Conservation (phyloP, 2,329 filamentous ascomycete genomes). For the Aureobasidium lini region DNA sequence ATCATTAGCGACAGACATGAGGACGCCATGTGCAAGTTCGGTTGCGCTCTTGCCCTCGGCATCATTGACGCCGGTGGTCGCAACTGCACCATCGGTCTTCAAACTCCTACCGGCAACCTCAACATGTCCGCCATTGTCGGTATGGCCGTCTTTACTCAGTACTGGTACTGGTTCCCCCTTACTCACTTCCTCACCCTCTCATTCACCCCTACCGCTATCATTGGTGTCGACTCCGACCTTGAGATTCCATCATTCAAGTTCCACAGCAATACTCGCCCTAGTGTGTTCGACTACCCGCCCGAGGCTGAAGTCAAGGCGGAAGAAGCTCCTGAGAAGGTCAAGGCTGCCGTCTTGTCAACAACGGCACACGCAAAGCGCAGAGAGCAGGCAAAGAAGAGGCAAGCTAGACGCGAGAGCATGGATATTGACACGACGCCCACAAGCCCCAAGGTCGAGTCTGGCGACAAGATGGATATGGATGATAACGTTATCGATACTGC, state of each 20-base stretch:
- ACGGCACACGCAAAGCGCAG: conserved; percentile 94
- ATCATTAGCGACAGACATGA: conserved; percentile 91
- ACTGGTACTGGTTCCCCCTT: conserved; percentile 99
- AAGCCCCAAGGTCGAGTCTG: conserved; percentile 56
- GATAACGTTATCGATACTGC: conserved; percentile 33
- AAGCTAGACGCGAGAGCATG: conserved; percentile 76
- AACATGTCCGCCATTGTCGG: conserved; percentile 98
- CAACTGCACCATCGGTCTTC: conserved; percentile 95
- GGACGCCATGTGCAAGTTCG: conserved; percentile 99
- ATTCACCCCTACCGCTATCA: conserved; percentile 94
- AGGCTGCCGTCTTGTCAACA: conserved; percentile 90
- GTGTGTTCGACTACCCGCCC: conserved; percentile 94
- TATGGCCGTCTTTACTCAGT: conserved; percentile 97
- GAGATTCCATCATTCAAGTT: conserved; percentile 94
- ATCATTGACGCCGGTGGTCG: conserved; percentile 97
- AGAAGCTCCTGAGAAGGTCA: conserved; percentile 86
- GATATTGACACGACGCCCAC: conserved; percentile 77
- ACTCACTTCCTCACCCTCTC: conserved; percentile 94
- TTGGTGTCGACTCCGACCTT: conserved; percentile 86
- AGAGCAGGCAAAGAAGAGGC: conserved; percentile 87
- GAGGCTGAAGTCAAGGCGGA: conserved; percentile 93
- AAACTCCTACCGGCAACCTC: conserved; percentile 95
- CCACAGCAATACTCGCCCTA: conserved; percentile 88
- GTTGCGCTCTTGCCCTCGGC: conserved; percentile 83
- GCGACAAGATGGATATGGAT: conserved; percentile 78